Evolutionary conservation across 306 rosid species (phyloP), one percentile per base, ranked within the genome.

Genomic region (Pachyrhizus erosus): DNA sequence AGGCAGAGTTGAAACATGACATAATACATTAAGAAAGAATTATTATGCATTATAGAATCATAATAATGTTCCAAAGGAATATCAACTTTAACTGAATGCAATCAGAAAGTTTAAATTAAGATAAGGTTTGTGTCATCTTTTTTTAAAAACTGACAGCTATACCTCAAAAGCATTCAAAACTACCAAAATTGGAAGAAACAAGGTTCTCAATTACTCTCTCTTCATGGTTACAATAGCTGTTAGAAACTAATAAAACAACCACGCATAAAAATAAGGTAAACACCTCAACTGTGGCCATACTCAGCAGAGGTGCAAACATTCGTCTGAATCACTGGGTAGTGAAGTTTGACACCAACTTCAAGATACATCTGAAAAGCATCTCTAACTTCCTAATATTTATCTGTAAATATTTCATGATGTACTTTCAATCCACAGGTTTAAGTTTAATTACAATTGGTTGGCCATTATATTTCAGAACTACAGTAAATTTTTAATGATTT

Each of bases 1-100:
- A 70, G 82, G 66, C 48, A 64, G 9, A 33, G 45, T 66, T 57
- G 80, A 39, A 73, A 73, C 62, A 80, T 26, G 69, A 80, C 26
- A 70, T 33, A 6, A 37, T 69, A 51, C 43, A 37, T 39, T 31
- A 4, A 34, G 66, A 71, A 60, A 68, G 12, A 76, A 54, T 10
- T 42, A 26, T 14, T 37, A 39, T 29, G 60, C 43, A 75, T 31
- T 65, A 81, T 7, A 71, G 76, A 77, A 61, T 17, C 57, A 3
- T 29, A 71, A 60, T 80, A 55, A 57, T 60, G 51, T 67, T 66
- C 57, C 68, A 37, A 24, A n/a, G 23, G 14, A 75, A 64, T 24
- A 75, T 75, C 79, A 70, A 78, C 33, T 39, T 21, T 17, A 75
- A 80, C 67, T n/a, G 4, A n/a, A 15, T 51, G 6, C 43, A 70